These are phyloP conservation scores for Pythium plurisporium DNA, from an alignment of 352 stramenopile species.

Conservation along the genomic window DNA sequence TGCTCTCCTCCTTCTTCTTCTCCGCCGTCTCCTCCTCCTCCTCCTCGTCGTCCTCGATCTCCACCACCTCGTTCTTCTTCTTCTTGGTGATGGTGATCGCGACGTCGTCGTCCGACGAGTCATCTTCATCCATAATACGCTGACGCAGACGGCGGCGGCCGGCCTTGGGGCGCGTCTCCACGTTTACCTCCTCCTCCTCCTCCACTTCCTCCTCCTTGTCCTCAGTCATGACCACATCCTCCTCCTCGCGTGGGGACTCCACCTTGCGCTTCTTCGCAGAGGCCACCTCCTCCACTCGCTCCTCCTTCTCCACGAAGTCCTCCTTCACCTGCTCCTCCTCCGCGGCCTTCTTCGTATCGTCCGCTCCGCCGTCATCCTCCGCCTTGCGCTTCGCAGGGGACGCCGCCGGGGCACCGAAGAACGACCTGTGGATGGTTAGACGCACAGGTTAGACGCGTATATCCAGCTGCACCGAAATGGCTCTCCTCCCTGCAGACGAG, in stretches of 20 bases:
- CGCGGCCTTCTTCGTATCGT: background rate
- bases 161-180: conserved; percentile 9
- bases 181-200: conserved; percentile 9
- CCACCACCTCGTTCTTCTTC: conserved; percentile 9
- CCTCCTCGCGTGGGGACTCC: conserved; percentile 16
- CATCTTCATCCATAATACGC: conserved; percentile 47
- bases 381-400: conserved; percentile 36
- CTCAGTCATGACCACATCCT: conserved; percentile 26
- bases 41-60: conserved; percentile 20
- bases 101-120: conserved; percentile 32
- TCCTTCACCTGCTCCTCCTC: conserved; percentile 17
- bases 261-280: conserved; percentile 20
- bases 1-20: background rate
- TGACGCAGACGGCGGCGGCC: conserved; percentile 59
- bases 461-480: no score
- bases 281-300: conserved; percentile 4
- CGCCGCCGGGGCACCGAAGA: conserved; percentile 43
- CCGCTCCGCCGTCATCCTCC: background rate
- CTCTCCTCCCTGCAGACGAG: no score
- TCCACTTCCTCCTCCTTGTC: conserved; percentile 15
- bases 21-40: conserved; percentile 1
- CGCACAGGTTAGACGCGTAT: background rate
- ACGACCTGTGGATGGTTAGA: conserved; percentile 27
- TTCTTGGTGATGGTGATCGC: conserved; percentile 42
- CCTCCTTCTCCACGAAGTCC: conserved; percentile 15